Base-by-base conservation (phyloP, 768 basidiomycete genomes). In the Sporobolomyces phaffii region DNA sequence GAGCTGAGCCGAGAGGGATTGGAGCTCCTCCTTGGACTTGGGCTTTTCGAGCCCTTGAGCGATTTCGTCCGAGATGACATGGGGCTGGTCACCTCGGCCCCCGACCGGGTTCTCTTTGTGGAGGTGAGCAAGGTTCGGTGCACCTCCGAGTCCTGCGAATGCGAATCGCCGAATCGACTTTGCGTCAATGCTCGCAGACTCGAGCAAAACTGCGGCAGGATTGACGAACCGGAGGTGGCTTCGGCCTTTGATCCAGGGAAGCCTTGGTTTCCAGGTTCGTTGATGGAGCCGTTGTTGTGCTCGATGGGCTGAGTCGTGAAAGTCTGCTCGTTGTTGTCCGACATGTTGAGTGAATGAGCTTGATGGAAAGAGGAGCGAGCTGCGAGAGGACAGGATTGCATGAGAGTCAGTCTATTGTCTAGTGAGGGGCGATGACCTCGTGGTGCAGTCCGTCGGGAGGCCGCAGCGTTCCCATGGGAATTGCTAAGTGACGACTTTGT, bases 221-320 rank as follows among this genome's bases (percentile, higher is more conserved):
- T 8, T 17, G 40, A 41, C 64, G 40, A 26, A 68, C 65, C 65
- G 18, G 65, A 22, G 26, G 65, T 68, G 0, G 38, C 18, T 57
- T 68, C 65, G 4, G 50, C 51, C 33, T 58, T 24, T 9, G 63
- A 58, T 3, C 56, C 48, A 2, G 56, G 56, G 56, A 58, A 58
- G n/a, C 56, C 56, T 34, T 47, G 43, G 38, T 45, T 58, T 3
- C 56, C 56, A 7, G 56, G 56, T 22, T 45, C 43, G 58, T 65
- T 60, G 50, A 29, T 22, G 18, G 10, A 33, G 20, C 48, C 60
- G 60, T 57, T 34, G 49, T 65, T 70, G 60, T 52, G 24, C 8
- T 62, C 62, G 58, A 65, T 53, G 1, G 72, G 72, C 48, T 60
- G 72, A 31, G 62, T 73, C 2, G 33, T 29, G 64, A 73, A 73